These are phyloP conservation scores for Colletotrichum lentis DNA, from an alignment of 2,329 filamentous ascomycete genomes.

Conservation along the genomic window DNA sequence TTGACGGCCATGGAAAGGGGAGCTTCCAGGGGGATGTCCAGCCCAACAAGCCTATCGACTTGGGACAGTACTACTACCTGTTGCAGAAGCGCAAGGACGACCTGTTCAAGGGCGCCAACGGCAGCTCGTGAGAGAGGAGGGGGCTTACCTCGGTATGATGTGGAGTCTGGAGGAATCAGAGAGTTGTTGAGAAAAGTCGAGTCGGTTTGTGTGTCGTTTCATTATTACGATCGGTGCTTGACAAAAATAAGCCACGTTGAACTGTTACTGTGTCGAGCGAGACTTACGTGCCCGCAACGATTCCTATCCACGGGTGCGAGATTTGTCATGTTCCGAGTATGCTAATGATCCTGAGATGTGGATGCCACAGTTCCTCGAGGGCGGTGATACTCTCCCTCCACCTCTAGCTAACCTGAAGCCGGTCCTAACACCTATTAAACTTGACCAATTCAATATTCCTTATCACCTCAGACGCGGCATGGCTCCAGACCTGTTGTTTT, in stretches of 20 bases:
- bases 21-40: constrained; percentile 45
- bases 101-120: not conserved
- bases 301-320: too few species aligned
- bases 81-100: constrained; percentile 48
- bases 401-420: too few species aligned
- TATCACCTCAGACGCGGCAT: too few species aligned
- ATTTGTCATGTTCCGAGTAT: too few species aligned
- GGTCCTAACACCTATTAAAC: too few species aligned
- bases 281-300: too few species aligned
- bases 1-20: constrained; percentile 50
- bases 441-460: too few species aligned
- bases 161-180: too few species aligned
- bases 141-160: not conserved
- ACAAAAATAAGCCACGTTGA: not conserved
- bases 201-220: not conserved
- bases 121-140: not conserved
- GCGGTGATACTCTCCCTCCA: too few species aligned
- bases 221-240: not conserved
- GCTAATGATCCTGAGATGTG: too few species aligned
- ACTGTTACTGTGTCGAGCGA: not conserved
- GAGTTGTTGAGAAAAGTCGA: not conserved
- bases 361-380: too few species aligned
- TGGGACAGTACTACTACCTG: constrained; percentile 49
- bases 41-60: constrained; percentile 26
- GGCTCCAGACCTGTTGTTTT: too few species aligned